Evolutionary conservation across 257 asterid genomes (phyloP), one percentile per base, ranked within the genome.

Genomic region (Cordia subcordata): DNA sequence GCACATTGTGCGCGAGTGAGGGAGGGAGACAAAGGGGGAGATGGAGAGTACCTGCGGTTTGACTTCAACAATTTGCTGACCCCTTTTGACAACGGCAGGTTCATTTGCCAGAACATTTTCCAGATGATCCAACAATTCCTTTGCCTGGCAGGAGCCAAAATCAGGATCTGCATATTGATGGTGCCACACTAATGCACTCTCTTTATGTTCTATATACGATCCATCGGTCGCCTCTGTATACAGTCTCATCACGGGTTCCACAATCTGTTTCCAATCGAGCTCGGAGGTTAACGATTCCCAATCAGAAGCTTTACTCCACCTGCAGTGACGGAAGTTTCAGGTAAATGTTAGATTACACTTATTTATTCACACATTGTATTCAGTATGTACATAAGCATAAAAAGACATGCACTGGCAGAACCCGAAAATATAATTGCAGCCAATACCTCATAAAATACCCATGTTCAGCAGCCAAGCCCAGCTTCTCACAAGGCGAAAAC

Each of bases 181-280:
- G 68, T 90, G 96, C 97, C 97, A 90, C 74, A 90, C 97, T 64
- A 85, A 59, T n/a, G 94, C 95, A 71, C 83, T 89, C 70, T 89
- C 97, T 78, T 89, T 89, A n/a, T 70, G 68, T 72, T 90, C 97
- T 59, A 90, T 82, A 47, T n/a, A 68, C 17, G 96, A 87, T 50
- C 96, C 97, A 76, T 90, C 97, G 15, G 97, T 90, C 58, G 97
- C 77, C 66, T 86, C 97, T 0, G 86, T 90, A 70, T 90, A 90
- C 32, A 47, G 80, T 35, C 75, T 81, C 97, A 90, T 86, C 16
- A 90, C 82, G 23, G 97, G 97, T 55, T 81, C 89, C 62, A 85
- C 97, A 52, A 90, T 85, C 52, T 71, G 77, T 72, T 82, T 86
- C 97, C 97, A 90, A 22, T 87, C 94, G 54, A 90, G 90, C 63